These are phyloP conservation scores for Eragrostis tef DNA, from an alignment of 202 grass and related monocot species.

Conservation along the genomic window DNA sequence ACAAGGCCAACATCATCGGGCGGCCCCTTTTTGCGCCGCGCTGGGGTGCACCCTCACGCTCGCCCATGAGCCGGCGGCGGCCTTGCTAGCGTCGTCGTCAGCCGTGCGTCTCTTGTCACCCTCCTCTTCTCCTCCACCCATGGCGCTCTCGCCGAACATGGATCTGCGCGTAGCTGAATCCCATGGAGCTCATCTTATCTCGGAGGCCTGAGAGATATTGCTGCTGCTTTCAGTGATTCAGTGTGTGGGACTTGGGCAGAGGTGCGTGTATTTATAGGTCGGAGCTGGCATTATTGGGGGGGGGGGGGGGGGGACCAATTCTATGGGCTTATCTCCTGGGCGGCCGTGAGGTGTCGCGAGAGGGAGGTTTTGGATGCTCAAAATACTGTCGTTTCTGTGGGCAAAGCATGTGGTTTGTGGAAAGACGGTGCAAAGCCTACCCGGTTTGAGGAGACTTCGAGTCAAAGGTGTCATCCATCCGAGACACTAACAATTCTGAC, in stretches of 20 bases:
- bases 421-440: not conserved
- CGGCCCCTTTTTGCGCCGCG: not conserved
- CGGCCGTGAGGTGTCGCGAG: slow-evolving; percentile 6
- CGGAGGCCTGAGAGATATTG: not conserved
- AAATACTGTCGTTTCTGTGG: slow-evolving; percentile 12
- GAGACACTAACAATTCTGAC: not conserved
- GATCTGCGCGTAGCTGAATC: slow-evolving; percentile 64
- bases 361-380: slow-evolving; percentile 3
- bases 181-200: slow-evolving; percentile 56
- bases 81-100: not conserved
- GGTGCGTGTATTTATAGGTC: slow-evolving; percentile 36
- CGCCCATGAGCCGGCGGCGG: not conserved
- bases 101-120: not conserved
- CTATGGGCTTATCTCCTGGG: slow-evolving; percentile 32
- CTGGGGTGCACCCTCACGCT: slow-evolving; percentile 29
- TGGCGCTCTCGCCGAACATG: slow-evolving; percentile 50
- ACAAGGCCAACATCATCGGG: slow-evolving; percentile 18
- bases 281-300: slow-evolving; percentile 31
- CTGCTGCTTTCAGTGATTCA: not conserved
- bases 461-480: not conserved
- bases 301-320: no score
- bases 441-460: not conserved
- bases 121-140: slow-evolving; percentile 10
- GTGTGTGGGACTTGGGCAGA: not conserved
- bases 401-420: not conserved